Evolutionary conservation across 2,329 filamentous ascomycete species (phyloP).

Genomic region (Cladophialophora carrionii): DNA sequence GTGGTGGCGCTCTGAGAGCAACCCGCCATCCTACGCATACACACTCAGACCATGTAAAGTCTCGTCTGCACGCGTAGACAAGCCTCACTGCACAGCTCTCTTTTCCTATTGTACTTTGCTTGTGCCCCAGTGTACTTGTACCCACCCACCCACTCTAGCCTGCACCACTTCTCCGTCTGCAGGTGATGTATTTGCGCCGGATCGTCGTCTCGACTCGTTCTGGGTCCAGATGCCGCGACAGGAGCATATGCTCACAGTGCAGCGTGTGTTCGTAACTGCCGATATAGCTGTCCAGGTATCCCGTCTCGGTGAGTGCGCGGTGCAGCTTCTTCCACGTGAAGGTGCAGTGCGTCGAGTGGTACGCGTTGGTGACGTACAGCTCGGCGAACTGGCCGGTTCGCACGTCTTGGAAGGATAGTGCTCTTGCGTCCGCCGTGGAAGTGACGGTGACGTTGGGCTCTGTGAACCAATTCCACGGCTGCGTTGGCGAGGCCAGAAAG

Average conservation of each 20-base stretch:
- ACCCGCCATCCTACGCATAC: no score
- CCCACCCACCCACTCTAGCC: not conserved
- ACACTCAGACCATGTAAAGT: no score
- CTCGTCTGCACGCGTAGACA: no score
- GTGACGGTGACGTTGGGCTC: not conserved
- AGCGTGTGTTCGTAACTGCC: constrained; percentile 9
- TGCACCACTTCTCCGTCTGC: not conserved
- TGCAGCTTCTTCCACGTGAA: constrained; percentile 5
- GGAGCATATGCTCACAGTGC: constrained; percentile 8
- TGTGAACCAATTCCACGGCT: not conserved
- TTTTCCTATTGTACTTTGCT: no score
- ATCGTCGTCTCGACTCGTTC: constrained; percentile 1
- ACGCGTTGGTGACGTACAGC: constrained; percentile 10
- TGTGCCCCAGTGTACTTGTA: no score
- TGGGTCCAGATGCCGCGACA: not conserved
- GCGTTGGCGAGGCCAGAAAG: not conserved
- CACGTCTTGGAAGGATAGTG: not conserved
- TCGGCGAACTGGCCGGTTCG: not conserved
- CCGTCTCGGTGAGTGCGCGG: not conserved
- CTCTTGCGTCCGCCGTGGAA: not conserved
- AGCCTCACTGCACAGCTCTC: no score
- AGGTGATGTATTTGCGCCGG: constrained; percentile 4
- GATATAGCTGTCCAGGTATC: constrained; percentile 8
- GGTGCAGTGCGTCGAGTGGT: constrained; percentile 1
- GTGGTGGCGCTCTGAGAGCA: no score